Evolutionary conservation across 2,329 filamentous ascomycete species (phyloP), one percentile per base, ranked within the genome.

Genomic region (Penicillium sp.): DNA sequence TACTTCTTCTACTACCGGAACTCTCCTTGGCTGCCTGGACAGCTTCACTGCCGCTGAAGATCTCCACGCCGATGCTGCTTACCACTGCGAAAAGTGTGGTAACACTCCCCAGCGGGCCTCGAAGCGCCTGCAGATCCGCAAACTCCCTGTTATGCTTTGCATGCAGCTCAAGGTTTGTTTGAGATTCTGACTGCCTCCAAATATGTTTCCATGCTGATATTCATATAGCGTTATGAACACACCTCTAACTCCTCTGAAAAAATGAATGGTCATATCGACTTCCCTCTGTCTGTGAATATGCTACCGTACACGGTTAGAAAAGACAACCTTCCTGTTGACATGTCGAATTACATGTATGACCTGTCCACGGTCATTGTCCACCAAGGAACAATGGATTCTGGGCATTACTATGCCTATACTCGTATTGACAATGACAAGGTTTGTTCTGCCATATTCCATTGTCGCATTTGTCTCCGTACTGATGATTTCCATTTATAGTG

Each of bases 301-400:
- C 82, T 90, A 22, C 91, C 92, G 0, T 97, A 96, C 73, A 94
- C 91, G 0, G 90, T 88, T 43, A 82, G 84, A 17, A 84, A 84
- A 9, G 61, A 72, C 53, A 67, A 67, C 10, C 58, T 68, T 19
- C 64, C 64, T 10, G 58, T 68, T 17, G 67, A 72, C 55, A 69
- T 69, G 46, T 70, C 70, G 6, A 86, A 83, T 5, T 91, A 89
- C 67, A 85, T 88, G 5, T 97, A 97, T 71, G 91, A 96, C 63
- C 82, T 97, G 1, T 83, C 92, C 17, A 91, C 89, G 59, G 92
- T 96, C 3, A 88, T 97, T 22, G 92, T 96, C 37, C 93, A 97
- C 69, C 90, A 95, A 57, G 93, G 93, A 49, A 91, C 93, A 73
- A 88, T 97, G 55, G 91, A 97, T 66, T 91, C 90, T 1, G 93